Percentiles rank a stretch among this genome's conserved stretches.
Conservation (phyloP, 1,139 yeast genomes). For the Citeromyces siamensis region DNA sequence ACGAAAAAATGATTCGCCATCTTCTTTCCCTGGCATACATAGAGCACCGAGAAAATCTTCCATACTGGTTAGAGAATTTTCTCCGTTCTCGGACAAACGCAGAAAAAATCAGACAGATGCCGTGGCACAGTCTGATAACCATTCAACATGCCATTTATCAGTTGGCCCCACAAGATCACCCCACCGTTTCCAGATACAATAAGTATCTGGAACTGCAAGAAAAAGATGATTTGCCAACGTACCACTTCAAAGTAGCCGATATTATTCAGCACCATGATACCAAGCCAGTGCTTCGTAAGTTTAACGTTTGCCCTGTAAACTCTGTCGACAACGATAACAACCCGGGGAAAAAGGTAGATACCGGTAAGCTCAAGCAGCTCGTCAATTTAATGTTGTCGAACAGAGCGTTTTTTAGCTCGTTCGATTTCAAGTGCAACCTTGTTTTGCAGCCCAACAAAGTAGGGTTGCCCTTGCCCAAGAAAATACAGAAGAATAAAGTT, state of each 20-base stretch:
- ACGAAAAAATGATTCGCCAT: neutral
- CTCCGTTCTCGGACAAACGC: neutral
- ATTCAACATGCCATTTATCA: conserved; percentile 8
- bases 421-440: neutral
- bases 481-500: conserved; percentile 11
- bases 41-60: conserved; percentile 3
- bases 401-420: neutral
- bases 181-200: neutral
- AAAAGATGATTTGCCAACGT: neutral
- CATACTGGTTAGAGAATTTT: conserved; percentile 1
- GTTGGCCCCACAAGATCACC: conserved; percentile 2
- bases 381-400: neutral
- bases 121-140: conserved; percentile 5
- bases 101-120: neutral
- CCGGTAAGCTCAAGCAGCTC: neutral
- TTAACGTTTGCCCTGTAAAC: neutral
- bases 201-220: conserved; percentile 2
- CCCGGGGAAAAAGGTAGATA: neutral
- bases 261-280: neutral
- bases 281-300: neutral
- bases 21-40: conserved; percentile 4
- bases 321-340: neutral
- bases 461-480: conserved; percentile 13
- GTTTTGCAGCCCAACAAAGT: conserved; percentile 11
- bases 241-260: neutral